These are phyloP conservation scores for Clavispora carvajalis DNA, from an alignment of 805 yeast species.

Conservation along the genomic window DNA sequence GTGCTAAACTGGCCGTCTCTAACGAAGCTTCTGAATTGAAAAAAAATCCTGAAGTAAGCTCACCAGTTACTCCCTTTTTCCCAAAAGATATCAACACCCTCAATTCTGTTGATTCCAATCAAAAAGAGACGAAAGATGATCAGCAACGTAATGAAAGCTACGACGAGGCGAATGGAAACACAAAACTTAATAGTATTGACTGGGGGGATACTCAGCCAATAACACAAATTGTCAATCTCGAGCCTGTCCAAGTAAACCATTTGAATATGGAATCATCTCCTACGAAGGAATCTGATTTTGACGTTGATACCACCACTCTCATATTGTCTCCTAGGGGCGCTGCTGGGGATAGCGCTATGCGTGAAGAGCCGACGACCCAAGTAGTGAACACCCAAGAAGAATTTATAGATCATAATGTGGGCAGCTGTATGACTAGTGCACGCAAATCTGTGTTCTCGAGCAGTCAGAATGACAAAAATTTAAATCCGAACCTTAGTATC, in stretches of 20 bases:
- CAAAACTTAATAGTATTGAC: neutral
- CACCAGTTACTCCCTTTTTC: too few species aligned
- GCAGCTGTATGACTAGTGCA: conserved; percentile 8
- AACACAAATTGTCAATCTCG: neutral
- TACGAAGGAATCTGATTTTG: neutral
- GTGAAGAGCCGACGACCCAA: conserved; percentile 23
- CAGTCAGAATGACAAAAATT: conserved; percentile 12
- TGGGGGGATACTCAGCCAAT: conserved; percentile 2
- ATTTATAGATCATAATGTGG: conserved; percentile 4
- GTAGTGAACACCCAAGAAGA: conserved; percentile 29
- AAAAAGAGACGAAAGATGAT: too few species aligned
- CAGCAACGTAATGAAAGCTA: neutral
- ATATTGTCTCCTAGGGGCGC: conserved; percentile 1
- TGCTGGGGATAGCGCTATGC: neutral
- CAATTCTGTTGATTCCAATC: too few species aligned
- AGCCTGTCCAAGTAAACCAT: neutral
- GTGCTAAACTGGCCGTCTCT: too few species aligned
- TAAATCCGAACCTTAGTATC: conserved; percentile 10
- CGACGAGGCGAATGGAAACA: neutral
- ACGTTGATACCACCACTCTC: conserved; percentile 1
- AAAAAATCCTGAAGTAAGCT: too few species aligned
- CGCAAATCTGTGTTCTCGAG: conserved; percentile 15
- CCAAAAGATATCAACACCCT: too few species aligned
- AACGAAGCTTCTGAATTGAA: too few species aligned
- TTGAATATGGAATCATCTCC: neutral